phyloP scores from a whole-genome alignment of 164 flowering plant genomes.

The Kalanchoe fedtschenkoi region DNA sequence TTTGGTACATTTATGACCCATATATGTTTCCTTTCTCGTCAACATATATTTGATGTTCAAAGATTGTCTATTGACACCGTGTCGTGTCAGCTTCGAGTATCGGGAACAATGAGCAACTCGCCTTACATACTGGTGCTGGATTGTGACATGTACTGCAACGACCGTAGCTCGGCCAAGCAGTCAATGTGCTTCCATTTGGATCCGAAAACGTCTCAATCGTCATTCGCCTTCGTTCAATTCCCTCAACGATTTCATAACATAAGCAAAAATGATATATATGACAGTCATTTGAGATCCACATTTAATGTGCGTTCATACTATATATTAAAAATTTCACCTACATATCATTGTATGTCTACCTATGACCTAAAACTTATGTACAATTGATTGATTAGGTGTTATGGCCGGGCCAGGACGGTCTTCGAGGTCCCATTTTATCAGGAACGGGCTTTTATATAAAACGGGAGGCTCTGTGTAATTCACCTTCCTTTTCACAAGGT shows the following conservation, averaged over 20 bases:
- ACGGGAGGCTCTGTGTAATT: conserved; percentile 28
- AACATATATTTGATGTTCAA: not conserved
- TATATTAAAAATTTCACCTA: not conserved
- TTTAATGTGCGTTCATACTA: conserved; percentile 15
- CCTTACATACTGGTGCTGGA: conserved; percentile 38
- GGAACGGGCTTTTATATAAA: conserved; percentile 39
- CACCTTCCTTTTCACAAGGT: not conserved
- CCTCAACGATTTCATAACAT: conserved; percentile 40
- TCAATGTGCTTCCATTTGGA: conserved; percentile 52
- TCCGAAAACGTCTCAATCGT: conserved; percentile 8
- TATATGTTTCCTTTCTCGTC: not conserved
- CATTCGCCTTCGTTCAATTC: conserved; percentile 37
- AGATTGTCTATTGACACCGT: not conserved
- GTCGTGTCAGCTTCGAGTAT: conserved; percentile 36
- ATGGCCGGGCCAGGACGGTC: conserved; percentile 37
- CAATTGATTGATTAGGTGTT: conserved; percentile 10
- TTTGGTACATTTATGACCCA: conserved; percentile 23
- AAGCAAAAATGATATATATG: conserved; percentile 34
- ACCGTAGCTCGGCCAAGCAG: conserved; percentile 36
- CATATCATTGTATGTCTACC: not conserved
- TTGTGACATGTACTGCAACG: conserved; percentile 51
- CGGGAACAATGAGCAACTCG: conserved; percentile 36
- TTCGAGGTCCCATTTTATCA: conserved; percentile 29
- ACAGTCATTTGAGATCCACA: conserved; percentile 14
- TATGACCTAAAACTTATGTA: not conserved